Base-by-base conservation (phyloP, 2,329 filamentous ascomycete species). In the Aspergillus aculeatinus region DNA sequence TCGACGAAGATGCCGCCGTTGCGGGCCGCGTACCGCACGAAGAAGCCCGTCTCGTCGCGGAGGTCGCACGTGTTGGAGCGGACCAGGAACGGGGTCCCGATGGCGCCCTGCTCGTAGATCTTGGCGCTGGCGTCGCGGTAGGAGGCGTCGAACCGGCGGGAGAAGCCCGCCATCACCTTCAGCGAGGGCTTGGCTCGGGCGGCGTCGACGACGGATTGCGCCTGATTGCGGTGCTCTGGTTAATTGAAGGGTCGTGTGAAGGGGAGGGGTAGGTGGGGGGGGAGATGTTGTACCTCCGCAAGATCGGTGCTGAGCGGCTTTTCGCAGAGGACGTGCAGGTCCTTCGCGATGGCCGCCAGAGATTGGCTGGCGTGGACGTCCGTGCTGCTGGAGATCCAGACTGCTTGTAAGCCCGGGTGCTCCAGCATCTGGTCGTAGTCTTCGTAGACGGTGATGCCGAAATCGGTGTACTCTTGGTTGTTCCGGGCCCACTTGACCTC, bases 1-100 rank as follows among this genome's bases (percentile, higher is more conserved):
- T 88, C 86, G 57, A 88, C 85, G 65, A 88, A 88, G 69, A 88
- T 87, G 51, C 85, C 85, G 31, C 86, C 86, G 2, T 77, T 81
- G 72, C 82, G 84, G 66, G 84, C 78, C 11, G 85, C 83, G 72
- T 88, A 88, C 31, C 80, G 76, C 53, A 88, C 85, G 68, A 88
- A 88, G 78, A 87, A 87, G 56, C 85, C 85, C 0, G 79, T 80
- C 0, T 84, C 81, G 60, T 87, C 84, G 51, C 83, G 79, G 67
- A 83, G 84, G 72, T 88, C 85, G 72, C 84, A 87, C 0, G 85
- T 87, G 70, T 88, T 84, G 21, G 79, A 83, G 61, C 85, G 83
- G 62, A 88, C 77, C 55, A 88, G 75, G 14, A 81, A 80, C 1
- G 84, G 82, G 0, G 79, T 77, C 4, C 85, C 86, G 63, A 88